Evolutionary conservation across 768 basidiomycete species (phyloP).

Genomic region (Mycena filopes): DNA sequence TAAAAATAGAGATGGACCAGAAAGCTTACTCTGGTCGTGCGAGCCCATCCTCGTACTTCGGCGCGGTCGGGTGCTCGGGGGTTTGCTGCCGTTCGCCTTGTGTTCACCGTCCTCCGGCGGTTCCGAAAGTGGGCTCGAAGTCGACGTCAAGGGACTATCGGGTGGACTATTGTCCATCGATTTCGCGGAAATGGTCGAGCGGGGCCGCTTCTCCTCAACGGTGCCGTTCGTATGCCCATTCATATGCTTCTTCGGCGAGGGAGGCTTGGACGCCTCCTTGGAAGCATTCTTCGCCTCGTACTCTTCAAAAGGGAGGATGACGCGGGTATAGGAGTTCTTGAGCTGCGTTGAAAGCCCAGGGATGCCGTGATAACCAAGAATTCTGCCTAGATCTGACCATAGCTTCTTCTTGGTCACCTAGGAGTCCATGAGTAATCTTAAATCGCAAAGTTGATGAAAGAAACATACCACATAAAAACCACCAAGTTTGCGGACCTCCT

Average conservation of each 20-base stretch:
- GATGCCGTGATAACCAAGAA: constrained; percentile 84
- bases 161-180: constrained; percentile 67
- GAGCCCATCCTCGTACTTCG: constrained; percentile 63
- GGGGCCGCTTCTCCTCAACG: constrained; percentile 50
- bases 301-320: constrained; percentile 96
- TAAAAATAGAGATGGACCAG: constrained; percentile 8
- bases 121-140: constrained; percentile 83
- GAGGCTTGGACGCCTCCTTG: constrained; percentile 16
- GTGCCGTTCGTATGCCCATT: neutral
- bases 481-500: constrained; percentile 90
- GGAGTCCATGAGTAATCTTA: constrained; percentile 27
- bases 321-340: constrained; percentile 88
- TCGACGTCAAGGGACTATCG: constrained; percentile 79
- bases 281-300: constrained; percentile 61
- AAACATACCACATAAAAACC: constrained; percentile 84
- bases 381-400: constrained; percentile 89
- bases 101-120: constrained; percentile 80
- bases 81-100: constrained; percentile 57
- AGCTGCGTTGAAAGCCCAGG: constrained; percentile 88
- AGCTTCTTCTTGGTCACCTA: constrained; percentile 87
- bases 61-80: constrained; percentile 54
- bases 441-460: constrained; percentile 20
- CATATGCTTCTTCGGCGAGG: constrained; percentile 60
- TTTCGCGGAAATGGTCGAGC: constrained; percentile 49
- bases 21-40: constrained; percentile 60